phyloP scores from a whole-genome alignment of 2,329 filamentous ascomycete genomes.

The Cyanodermella asteris region DNA sequence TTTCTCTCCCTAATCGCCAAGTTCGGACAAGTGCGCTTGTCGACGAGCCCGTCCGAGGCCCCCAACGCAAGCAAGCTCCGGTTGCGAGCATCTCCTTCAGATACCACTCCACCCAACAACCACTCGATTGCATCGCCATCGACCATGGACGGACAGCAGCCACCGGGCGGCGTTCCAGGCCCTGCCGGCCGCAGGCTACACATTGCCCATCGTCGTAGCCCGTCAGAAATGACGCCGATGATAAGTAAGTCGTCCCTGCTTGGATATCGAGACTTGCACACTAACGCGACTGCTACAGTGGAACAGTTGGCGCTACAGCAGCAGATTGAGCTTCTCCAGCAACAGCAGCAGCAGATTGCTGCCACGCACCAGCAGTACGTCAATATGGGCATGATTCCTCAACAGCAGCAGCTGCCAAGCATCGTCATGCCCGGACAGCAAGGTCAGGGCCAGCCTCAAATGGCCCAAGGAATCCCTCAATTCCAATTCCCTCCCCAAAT shows the following conservation, averaged over 20 bases:
- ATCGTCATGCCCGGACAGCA: conserved; percentile 53
- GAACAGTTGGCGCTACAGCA: conserved; percentile 95
- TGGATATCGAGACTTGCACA: conserved; percentile 11
- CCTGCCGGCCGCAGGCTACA: conserved; percentile 77
- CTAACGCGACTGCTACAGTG: conserved; percentile 32
- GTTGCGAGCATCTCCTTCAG: no score
- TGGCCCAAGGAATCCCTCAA: no score
- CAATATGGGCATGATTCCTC: conserved; percentile 86
- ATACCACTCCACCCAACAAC: no score
- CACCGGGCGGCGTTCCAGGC: conserved; percentile 34
- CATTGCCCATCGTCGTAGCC: conserved; percentile 91
- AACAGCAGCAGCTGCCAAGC: conserved; percentile 56
- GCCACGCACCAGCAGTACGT: conserved; percentile 94
- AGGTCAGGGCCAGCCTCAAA: no score
- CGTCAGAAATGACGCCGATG: conserved; percentile 86
- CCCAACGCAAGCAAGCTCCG: no score
- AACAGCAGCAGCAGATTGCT: conserved; percentile 94
- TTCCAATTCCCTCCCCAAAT: conserved; percentile 58
- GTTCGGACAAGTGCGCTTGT: no score
- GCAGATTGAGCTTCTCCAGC: conserved; percentile 91
- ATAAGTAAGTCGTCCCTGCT: conserved; percentile 62
- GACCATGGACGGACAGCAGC: conserved; percentile 45
- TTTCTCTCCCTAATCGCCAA: no score
- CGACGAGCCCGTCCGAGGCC: no score
- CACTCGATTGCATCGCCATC: not conserved